Evolutionary conservation across 352 stramenopile species (phyloP), one percentile per base, ranked within the genome.

Genomic region (Pythium graminicola): DNA sequence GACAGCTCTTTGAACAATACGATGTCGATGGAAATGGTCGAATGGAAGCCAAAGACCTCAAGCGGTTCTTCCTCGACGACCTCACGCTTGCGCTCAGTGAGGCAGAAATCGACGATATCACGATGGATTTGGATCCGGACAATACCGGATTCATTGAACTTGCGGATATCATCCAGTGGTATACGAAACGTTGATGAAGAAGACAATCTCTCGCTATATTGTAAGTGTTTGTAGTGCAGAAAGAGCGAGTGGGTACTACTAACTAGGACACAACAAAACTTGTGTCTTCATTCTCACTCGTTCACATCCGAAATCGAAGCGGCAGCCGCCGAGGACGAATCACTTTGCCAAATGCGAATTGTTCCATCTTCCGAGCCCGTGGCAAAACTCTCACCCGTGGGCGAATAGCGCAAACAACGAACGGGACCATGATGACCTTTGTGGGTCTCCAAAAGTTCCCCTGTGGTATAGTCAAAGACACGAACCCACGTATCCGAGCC

Each of bases 391-490:
- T 93, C 81, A 23, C 95, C 96, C 53, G 69, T 80, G 6, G 96
- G 95, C 20, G 83, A 69, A 80, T 98, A 99, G 35, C 96, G 85
- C 58, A 99, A 65, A 88, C 96, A 99, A 52, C 95, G 79, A 62
- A 99, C 89, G 10, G 96, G 96, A 5, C 96, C 96, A 64, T 99
- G 95, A 76, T 99, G 96, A 54, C 96, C 95, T 74, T 98, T 98
- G 73, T 98, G 88, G 62, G 84, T 97, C 73, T 98, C 89, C 14
- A 99, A 67, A 60, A 98, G 58, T 52, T 95, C 70, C 7, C 95
- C 95, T 1, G 77, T 93, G 11, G 81, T 56, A 59, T 81, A 96
- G 65, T 98, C 90, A 67, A 98, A 99, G 27, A 98, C 93, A 29
- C 95, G 85, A 26, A 99, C 93, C 94, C 93, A 98, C 54, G 98